Evolutionary conservation across 2,329 filamentous ascomycete genomes (phyloP), one percentile per base, ranked within the genome.

Genomic region (Alternaria novae-zelandiae): DNA sequence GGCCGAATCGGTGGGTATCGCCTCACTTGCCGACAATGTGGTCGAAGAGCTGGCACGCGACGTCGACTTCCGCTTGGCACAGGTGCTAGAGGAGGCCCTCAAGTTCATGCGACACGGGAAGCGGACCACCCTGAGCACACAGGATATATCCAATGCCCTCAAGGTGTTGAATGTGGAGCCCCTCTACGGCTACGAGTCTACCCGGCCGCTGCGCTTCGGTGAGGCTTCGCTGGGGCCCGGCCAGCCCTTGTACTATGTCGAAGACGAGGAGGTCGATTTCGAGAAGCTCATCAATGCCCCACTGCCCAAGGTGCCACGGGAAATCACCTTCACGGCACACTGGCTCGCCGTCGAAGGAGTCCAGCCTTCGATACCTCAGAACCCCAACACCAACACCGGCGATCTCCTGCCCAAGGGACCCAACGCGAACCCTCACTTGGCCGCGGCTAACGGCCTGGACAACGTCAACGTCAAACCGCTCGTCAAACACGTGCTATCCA

Each of bases 301-400:
- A 5, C 82, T 99, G 70, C 96, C 96, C 25, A 97, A 96, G 80
- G 94, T 99, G 28, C 96, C 96, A 32, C 87, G 95, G 54, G 96
- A 99, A 80, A 91, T 96, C 73, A 93, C 90, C 65, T 95, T 97
- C 77, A 98, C 95, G 44, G 96, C 93, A 64, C 96, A 99, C 82
- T 99, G 96, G 95, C 89, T 98, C 65, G 94, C 96, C 21, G 93
- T 99, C 53, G 96, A 99, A 84, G 96, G 96, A 63, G 96, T 98
- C 26, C 95, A 99, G 78, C 96, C 96, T 3, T 92, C 94, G 1
- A 97, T 98, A 72, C 94, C 95, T 2, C 95, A 98, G 80, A 99
- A 99, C 79, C 96, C 96, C 7, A 96, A 94, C 2, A 90, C 91
- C 6, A 89, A 90, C 74, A 94, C 97, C 78, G 91, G 94, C 76